These are phyloP conservation scores for Fraxinus dipetala DNA, from an alignment of 305 asterid species.

Conservation along the genomic window DNA sequence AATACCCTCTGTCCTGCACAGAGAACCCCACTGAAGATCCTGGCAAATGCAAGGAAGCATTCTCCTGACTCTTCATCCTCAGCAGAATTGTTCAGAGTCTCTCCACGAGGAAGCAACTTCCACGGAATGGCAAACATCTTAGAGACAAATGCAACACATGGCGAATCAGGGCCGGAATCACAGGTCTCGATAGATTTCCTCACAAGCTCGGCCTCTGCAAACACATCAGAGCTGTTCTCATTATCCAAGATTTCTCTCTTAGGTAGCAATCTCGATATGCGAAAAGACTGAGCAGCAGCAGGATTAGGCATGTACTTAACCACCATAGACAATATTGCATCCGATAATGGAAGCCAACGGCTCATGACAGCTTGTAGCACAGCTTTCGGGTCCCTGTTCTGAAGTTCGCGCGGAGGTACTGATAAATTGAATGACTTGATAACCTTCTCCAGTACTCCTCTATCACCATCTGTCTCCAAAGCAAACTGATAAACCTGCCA, in stretches of 20 bases:
- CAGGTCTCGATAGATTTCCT: conserved; percentile 76
- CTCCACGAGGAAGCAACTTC: conserved; percentile 85
- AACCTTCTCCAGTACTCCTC: conserved; percentile 60
- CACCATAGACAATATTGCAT: conserved; percentile 75
- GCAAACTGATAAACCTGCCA: conserved; percentile 83
- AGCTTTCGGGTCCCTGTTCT: conserved; percentile 68
- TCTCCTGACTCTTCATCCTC: conserved; percentile 80
- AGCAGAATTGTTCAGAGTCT: conserved; percentile 32
- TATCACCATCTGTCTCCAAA: conserved; percentile 54
- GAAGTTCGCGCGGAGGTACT: conserved; percentile 82
- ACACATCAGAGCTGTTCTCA: conserved; percentile 46
- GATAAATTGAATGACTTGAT: conserved; percentile 67
- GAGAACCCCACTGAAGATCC: conserved; percentile 89
- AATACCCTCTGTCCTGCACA: conserved; percentile 66
- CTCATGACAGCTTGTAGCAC: conserved; percentile 92
- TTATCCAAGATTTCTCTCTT: conserved; percentile 44
- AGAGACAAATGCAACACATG: conserved; percentile 83
- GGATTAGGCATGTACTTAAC: conserved; percentile 77
- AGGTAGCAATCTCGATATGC: conserved; percentile 78
- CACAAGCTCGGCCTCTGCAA: conserved; percentile 63
- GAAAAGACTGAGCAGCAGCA: conserved; percentile 66
- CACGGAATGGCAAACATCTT: conserved; percentile 90
- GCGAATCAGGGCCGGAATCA: conserved; percentile 64
- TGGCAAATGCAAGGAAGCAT: conserved; percentile 93
- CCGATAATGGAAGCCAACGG: conserved; percentile 90